Conservation (phyloP, 257 asterid genomes). For the Przewalskia tangutica region DNA sequence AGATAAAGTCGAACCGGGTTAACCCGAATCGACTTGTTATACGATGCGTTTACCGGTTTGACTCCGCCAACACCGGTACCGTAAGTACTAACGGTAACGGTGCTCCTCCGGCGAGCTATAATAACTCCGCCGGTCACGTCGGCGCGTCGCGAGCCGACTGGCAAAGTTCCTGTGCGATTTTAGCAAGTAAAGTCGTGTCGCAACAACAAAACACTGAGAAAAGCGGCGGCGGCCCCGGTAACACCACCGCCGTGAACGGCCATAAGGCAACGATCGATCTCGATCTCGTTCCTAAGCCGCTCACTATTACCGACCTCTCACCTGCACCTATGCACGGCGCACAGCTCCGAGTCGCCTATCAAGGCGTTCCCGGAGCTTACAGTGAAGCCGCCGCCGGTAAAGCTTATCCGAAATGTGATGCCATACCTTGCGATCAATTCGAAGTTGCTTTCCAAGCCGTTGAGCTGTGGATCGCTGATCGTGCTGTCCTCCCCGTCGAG, state of each 20-base stretch:
- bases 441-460: constrained; percentile 88
- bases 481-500: constrained; percentile 85
- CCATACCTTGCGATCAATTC: constrained; percentile 87
- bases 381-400: constrained; percentile 88
- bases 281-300: constrained; percentile 64
- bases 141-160: constrained; percentile 67
- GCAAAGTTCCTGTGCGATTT: constrained; percentile 90
- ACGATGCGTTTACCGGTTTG: constrained; percentile 32
- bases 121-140: constrained; percentile 18
- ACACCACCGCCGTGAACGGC: constrained; percentile 59
- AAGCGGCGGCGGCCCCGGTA: constrained; percentile 32
- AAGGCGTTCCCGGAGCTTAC: constrained; percentile 87
- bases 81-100: not conserved
- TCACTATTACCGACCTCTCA: constrained; percentile 53
- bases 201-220: constrained; percentile 62
- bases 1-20: constrained; percentile 17
- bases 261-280: constrained; percentile 27
- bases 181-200: constrained; percentile 82
- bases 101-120: not conserved
- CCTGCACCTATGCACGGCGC: constrained; percentile 90
- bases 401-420: constrained; percentile 75
- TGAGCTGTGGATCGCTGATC: constrained; percentile 82
- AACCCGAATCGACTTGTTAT: constrained; percentile 10
- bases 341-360: constrained; percentile 73
- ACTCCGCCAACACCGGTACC: constrained; percentile 13